phyloP scores from a whole-genome alignment of 345 rosid species.

The Triadica sebifera region DNA sequence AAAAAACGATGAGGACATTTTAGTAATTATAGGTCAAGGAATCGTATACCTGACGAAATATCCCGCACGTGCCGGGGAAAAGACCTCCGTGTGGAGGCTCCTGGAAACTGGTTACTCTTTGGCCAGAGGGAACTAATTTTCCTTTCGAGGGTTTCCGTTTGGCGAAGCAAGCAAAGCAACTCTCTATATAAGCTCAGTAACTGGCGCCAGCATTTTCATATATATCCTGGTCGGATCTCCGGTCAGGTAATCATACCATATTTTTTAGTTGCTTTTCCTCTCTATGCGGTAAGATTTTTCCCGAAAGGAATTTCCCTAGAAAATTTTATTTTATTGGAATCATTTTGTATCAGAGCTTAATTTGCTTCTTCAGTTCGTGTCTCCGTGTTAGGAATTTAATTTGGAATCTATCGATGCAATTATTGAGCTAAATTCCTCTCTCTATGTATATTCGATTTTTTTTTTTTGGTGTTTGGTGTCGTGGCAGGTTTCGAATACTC shows the following conservation, averaged over 20 bases:
- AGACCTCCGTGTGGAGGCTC: no score
- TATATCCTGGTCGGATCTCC: slow-evolving; percentile 20
- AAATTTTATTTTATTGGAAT: not conserved
- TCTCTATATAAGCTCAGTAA: slow-evolving; percentile 5
- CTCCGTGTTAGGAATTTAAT: not conserved
- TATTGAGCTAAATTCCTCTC: not conserved
- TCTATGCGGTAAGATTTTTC: not conserved
- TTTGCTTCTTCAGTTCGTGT: not conserved
- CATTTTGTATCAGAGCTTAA: not conserved
- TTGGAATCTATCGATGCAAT: not conserved
- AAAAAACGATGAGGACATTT: no score
- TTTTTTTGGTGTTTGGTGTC: not conserved
- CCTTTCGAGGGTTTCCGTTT: slow-evolving; percentile 4
- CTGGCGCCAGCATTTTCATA: not conserved
- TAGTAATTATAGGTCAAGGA: no score
- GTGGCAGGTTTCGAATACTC: not conserved
- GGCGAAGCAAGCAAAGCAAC: not conserved
- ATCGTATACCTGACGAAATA: no score
- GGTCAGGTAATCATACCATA: slow-evolving; percentile 9
- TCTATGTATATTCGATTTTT: not conserved
- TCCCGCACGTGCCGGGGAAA: no score
- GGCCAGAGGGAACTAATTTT: not conserved
- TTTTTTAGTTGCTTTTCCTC: not conserved
- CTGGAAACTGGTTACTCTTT: not conserved
- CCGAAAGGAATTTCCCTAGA: not conserved